Conservation (phyloP, 2,329 filamentous ascomycete genomes). For the Colletotrichum siamense region DNA sequence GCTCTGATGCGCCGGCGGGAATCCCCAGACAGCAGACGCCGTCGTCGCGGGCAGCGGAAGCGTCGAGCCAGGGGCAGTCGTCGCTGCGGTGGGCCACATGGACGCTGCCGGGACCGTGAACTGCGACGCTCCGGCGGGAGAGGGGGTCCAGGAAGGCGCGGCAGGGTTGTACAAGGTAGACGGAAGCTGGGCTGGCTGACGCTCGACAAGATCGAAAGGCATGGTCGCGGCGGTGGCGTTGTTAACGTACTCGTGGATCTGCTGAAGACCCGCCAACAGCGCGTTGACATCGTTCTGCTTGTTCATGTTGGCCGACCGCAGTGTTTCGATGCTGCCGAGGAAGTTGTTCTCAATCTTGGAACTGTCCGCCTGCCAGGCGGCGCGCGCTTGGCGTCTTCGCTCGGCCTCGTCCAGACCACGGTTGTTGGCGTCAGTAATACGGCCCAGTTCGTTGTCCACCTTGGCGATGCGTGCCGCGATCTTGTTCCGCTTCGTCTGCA, state of each 20-base stretch:
- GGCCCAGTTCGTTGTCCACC: slow-evolving; percentile 74
- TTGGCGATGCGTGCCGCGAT: slow-evolving; percentile 74
- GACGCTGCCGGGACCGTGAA: slow-evolving; percentile 30
- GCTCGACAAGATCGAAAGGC: slow-evolving; percentile 31
- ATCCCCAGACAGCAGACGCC: slow-evolving; percentile 24
- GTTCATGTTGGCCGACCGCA: slow-evolving; percentile 38
- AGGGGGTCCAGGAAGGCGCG: slow-evolving; percentile 36
- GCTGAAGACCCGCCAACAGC: slow-evolving; percentile 40
- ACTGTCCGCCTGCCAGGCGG: slow-evolving; percentile 52
- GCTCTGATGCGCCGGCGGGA: slow-evolving; percentile 18
- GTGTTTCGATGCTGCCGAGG: slow-evolving; percentile 40
- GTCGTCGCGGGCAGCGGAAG: slow-evolving; percentile 32
- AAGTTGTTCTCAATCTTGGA: slow-evolving; percentile 50
- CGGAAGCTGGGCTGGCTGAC: slow-evolving; percentile 9
- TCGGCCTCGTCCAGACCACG: slow-evolving; percentile 70
- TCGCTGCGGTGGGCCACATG: slow-evolving; percentile 39
- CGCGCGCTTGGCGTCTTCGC: slow-evolving; percentile 58
- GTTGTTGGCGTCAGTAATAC: slow-evolving; percentile 72
- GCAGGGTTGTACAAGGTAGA: slow-evolving; percentile 25
- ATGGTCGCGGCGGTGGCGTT: slow-evolving; percentile 36
- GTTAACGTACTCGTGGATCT: slow-evolving; percentile 37
- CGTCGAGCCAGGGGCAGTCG: slow-evolving; percentile 32
- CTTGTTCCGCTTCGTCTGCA: slow-evolving; percentile 75
- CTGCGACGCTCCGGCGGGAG: slow-evolving; percentile 37
- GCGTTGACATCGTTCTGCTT: slow-evolving; percentile 46